Base-by-base conservation (phyloP, 768 basidiomycete species). In the Rhodotorula taiwanensis region DNA sequence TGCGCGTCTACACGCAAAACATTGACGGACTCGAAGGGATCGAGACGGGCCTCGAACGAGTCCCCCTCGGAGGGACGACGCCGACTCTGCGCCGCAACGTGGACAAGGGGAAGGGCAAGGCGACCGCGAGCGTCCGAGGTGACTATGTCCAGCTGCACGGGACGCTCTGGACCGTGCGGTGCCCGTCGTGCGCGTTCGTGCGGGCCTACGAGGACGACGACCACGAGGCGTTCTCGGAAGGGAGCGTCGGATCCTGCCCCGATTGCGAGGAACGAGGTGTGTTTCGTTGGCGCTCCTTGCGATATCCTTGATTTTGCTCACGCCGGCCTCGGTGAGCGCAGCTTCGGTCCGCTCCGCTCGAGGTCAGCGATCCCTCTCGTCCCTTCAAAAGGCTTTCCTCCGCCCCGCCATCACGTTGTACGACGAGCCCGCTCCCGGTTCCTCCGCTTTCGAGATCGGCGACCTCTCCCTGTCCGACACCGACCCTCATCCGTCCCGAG, bases 1-100 rank as follows among this genome's bases (percentile, higher is more conserved):
- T 94, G 30, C 83, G 95, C 62, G 88, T 86, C 18, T 99, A 97
- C 75, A 97, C 95, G 1, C 95, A 99, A 77, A 99, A 99, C 74
- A 93, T 99, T 49, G 95, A 99, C 76, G 94, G 91, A 16, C 77
- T 99, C 18, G 95, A 99, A 73, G 86, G 84, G 71, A 80, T 80
- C 57, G 42, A 30, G 16, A 83, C 83, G 0, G 93, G 93, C 2
- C 79, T 99, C 11, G 76, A 8, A 14, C 47, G 51, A 4, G 62
- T 61, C n/a, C 52, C 56, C 55, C 52, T 68, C 15, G 54, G 52
- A 23, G 62, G 64, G 6, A 48, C 58, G 34, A 57, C 41, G 28
- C 49, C 45, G 31, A 49, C n/a, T 25, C 53, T 11, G 28, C 54
- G 15, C 47, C 71, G 13, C 20, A 42, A 43, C 28, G 20, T 45